These are phyloP conservation scores for Tolypocladium ovalisporum DNA, from an alignment of 2,329 filamentous ascomycete species.

Conservation along the genomic window DNA sequence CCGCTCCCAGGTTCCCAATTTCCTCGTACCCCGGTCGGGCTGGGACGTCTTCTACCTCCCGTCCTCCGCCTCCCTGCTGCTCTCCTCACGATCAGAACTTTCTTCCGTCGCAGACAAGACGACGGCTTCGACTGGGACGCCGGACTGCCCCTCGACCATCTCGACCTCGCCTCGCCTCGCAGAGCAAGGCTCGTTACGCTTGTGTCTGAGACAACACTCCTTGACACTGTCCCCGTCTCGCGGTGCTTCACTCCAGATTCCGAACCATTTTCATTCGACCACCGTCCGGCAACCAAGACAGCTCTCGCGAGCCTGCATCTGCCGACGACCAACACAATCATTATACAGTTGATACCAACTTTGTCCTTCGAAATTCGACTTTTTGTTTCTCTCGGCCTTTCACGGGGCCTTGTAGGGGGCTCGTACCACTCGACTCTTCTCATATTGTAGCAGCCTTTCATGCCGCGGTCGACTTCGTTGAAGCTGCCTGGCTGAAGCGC, in stretches of 20 bases:
- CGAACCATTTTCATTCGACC: not conserved
- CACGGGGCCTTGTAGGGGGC: not conserved
- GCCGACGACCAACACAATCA: not conserved
- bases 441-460: not conserved
- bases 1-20: slow-evolving; percentile 3
- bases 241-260: not conserved
- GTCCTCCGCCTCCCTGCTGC: not conserved
- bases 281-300: not conserved
- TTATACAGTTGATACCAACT: not conserved
- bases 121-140: not conserved
- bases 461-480: not conserved
- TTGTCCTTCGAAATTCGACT: not conserved
- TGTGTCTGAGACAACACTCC: not conserved
- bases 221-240: not conserved
- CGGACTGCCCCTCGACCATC: not conserved
- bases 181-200: not conserved
- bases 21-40: slow-evolving; percentile 3
- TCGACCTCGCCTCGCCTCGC: not conserved
- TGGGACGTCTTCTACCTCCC: not conserved
- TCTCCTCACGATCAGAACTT: not conserved
- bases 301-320: not conserved
- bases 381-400: not conserved
- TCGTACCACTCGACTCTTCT: not conserved
- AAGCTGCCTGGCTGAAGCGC: not conserved
- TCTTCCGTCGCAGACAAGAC: not conserved